A percentile compares a stretch with the other conserved stretches of the same genome.
These are phyloP conservation scores for Anacardium occidentale DNA, from an alignment of 345 rosid genomes.

Conservation along the genomic window DNA sequence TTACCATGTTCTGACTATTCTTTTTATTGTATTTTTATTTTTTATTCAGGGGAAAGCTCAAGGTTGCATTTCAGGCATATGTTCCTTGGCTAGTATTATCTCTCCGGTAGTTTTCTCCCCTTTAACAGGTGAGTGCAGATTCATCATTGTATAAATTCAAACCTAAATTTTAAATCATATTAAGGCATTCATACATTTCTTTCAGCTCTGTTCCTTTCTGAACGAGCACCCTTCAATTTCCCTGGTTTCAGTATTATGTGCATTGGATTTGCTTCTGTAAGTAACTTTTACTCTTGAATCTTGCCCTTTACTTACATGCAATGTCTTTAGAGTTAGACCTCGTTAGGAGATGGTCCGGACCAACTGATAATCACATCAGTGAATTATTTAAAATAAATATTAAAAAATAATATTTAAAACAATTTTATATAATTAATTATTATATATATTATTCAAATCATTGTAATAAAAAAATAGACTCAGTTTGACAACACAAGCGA, in stretches of 20 bases:
- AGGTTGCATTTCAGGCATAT: constrained; percentile 82
- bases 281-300: constrained; percentile 9
- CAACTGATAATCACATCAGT: too few relatives aligned
- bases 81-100: constrained; percentile 65
- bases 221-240: constrained; percentile 70
- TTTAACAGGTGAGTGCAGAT: constrained; percentile 55
- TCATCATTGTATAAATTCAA: background rate
- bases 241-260: constrained; percentile 95
- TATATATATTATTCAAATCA: too few relatives aligned
- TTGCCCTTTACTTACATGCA: too few relatives aligned
- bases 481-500: too few relatives aligned
- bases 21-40: background rate
- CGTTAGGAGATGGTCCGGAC: too few relatives aligned
- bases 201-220: constrained; percentile 84
- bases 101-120: constrained; percentile 82
- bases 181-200: constrained; percentile 18
- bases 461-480: too few relatives aligned
- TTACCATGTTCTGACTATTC: background rate
- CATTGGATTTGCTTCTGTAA: constrained; percentile 63
- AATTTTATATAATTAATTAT: too few relatives aligned
- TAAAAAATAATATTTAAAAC: too few relatives aligned
- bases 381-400: too few relatives aligned
- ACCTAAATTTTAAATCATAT: background rate
- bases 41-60: constrained; percentile 80
- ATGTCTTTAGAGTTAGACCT: too few relatives aligned